Percentiles rank a stretch among this genome's conserved stretches.
phyloP scores from a whole-genome alignment of 305 asterid species.

The Solanum hybrid region DNA sequence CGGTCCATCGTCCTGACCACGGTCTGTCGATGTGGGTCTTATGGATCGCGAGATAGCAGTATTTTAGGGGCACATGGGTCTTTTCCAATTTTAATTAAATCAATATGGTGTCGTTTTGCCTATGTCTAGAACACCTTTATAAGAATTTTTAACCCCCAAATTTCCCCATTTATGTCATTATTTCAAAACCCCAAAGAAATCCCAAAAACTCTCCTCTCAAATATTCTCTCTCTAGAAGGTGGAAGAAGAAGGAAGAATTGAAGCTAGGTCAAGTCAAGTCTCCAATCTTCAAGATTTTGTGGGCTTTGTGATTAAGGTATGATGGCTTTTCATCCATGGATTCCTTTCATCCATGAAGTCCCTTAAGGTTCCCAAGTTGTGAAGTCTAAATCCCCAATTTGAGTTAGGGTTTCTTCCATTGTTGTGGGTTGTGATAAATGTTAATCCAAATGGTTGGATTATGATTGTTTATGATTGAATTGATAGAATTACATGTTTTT shows the following conservation, averaged over 20 bases:
- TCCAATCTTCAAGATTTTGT: background rate
- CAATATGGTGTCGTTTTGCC: background rate
- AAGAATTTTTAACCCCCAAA: background rate
- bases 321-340: background rate
- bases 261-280: background rate
- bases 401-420: background rate
- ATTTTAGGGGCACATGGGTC: background rate
- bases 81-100: background rate
- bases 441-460: background rate
- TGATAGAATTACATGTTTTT: background rate
- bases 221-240: background rate
- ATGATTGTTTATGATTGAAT: background rate
- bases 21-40: background rate
- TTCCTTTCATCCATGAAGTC: background rate
- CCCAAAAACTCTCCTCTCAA: background rate
- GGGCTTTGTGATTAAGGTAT: background rate
- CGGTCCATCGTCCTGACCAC: background rate
- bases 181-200: background rate
- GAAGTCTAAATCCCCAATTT: background rate
- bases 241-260: background rate
- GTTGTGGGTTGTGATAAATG: background rate
- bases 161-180: background rate
- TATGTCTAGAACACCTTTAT: background rate
- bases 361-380: background rate
- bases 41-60: background rate